These are phyloP conservation scores for Colletotrichum sp. DNA, from an alignment of 2,329 filamentous ascomycete genomes.

Conservation along the genomic window DNA sequence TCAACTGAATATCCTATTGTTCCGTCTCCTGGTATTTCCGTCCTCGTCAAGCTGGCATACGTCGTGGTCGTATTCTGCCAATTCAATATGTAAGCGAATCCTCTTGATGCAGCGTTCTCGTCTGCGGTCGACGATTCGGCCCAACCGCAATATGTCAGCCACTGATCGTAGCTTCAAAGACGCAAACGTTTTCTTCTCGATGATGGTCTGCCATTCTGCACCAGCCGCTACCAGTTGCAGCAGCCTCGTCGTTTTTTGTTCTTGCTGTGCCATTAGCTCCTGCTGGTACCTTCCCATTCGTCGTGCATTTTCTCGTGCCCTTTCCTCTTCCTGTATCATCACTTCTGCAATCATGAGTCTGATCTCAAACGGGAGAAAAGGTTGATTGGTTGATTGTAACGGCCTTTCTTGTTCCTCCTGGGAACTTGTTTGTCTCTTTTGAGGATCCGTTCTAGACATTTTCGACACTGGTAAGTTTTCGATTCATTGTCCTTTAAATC, in stretches of 20 bases:
- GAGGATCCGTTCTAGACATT: accelerated
- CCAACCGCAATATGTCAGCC: background rate
- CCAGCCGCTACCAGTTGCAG: background rate
- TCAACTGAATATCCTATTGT: background rate
- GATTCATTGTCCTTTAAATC: accelerated
- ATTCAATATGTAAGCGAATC: background rate
- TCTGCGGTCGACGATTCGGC: background rate
- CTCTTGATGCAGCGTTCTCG: background rate
- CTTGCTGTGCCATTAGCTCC: background rate
- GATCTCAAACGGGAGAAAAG: background rate
- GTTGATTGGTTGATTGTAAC: background rate
- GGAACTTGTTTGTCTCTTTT: background rate
- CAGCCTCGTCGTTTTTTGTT: background rate
- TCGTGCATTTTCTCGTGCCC: background rate
- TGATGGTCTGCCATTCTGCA: background rate
- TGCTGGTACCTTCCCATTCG: background rate
- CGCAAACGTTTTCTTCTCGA: background rate
- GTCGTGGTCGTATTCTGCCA: background rate
- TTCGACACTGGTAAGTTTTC: accelerated
- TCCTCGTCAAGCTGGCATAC: background rate
- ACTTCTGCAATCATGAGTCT: background rate
- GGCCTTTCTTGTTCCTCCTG: background rate
- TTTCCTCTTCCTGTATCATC: background rate
- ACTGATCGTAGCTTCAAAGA: background rate
- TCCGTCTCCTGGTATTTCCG: background rate